Evolutionary conservation across 1,284 basidiomycete genomes (phyloP).

Genomic region (Ganoderma leucocontextum): DNA sequence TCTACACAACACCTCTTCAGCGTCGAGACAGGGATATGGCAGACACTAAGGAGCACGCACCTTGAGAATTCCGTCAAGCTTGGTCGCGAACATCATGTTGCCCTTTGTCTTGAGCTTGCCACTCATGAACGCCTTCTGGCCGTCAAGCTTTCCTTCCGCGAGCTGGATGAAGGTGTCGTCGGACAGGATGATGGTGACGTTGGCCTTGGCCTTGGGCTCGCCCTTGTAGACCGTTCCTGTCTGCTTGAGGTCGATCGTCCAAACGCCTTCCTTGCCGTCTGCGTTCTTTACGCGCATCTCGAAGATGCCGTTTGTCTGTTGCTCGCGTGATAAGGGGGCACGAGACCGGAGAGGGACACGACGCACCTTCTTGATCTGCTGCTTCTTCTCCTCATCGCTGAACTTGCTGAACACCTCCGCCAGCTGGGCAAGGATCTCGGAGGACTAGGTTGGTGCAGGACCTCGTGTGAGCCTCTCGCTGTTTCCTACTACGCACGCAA

Average conservation of each 20-base stretch:
- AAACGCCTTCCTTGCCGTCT: conserved; percentile 78
- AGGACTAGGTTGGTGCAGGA: conserved; percentile 58
- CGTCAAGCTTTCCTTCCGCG: conserved; percentile 80
- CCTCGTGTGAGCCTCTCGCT: not conserved
- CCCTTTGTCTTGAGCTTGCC: conserved; percentile 89
- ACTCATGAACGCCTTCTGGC: conserved; percentile 95
- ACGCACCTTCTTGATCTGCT: conserved; percentile 86
- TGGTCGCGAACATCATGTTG: conserved; percentile 90
- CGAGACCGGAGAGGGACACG: not conserved
- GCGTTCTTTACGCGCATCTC: conserved; percentile 87
- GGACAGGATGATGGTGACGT: conserved; percentile 81
- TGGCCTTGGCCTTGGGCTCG: conserved; percentile 73
- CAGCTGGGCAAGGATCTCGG: conserved; percentile 73
- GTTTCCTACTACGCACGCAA: not conserved
- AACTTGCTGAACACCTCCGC: conserved; percentile 68
- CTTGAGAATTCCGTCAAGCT: conserved; percentile 85
- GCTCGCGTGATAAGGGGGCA: not conserved
- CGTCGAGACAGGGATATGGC: no score
- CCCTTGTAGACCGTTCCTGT: conserved; percentile 85
- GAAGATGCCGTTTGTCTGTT: conserved; percentile 91
- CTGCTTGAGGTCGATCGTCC: conserved; percentile 98
- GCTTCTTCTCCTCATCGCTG: conserved; percentile 79
- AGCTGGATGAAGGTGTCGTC: conserved; percentile 75
- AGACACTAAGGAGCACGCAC: conserved; percentile 47
- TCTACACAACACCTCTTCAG: conserved; percentile 32